Evolutionary conservation across 192 early-diverging fungal species (phyloP).

Genomic region (Bifiguratus adelaidae): DNA sequence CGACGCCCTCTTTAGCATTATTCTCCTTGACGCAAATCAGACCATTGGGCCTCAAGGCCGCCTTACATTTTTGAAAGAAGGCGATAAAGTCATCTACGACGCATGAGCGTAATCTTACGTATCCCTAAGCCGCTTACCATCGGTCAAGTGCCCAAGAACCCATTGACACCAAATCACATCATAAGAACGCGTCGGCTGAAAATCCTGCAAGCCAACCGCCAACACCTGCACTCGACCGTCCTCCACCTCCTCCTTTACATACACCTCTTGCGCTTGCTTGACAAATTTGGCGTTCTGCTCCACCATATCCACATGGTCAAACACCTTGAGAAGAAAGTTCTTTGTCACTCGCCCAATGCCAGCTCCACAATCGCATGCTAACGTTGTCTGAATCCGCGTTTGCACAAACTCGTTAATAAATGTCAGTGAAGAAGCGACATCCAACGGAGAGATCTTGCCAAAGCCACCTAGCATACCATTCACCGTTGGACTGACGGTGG

Average conservation of each 20-base stretch:
- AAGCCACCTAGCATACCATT: conserved; percentile 92
- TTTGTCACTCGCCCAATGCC: conserved; percentile 94
- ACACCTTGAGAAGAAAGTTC: conserved; percentile 64
- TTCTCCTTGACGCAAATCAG: conserved; percentile 93
- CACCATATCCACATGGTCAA: conserved; percentile 84
- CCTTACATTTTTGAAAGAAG: conserved; percentile 71
- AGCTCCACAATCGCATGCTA: conserved; percentile 80
- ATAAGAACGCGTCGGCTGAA: conserved; percentile 58
- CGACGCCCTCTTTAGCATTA: conserved; percentile 44
- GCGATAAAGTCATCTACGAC: conserved; percentile 63
- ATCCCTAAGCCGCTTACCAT: conserved; percentile 35
- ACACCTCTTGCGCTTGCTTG: conserved; percentile 49
- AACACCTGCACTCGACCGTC: conserved; percentile 52
- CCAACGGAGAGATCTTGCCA: conserved; percentile 56
- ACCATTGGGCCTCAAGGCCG: conserved; percentile 51
- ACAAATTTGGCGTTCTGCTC: conserved; percentile 78
- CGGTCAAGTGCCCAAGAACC: conserved; percentile 89
- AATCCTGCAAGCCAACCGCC: conserved; percentile 74
- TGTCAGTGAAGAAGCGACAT: conserved; percentile 50
- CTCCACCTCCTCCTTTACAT: conserved; percentile 44
- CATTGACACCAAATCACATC: conserved; percentile 98
- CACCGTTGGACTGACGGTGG: conserved; percentile 46
- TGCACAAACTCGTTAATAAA: conserved; percentile 62
- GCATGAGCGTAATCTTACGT: neutral
- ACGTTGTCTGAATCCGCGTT: conserved; percentile 2